Evolutionary conservation across 768 basidiomycete species (phyloP).

Genomic region (Trametes meyenii): DNA sequence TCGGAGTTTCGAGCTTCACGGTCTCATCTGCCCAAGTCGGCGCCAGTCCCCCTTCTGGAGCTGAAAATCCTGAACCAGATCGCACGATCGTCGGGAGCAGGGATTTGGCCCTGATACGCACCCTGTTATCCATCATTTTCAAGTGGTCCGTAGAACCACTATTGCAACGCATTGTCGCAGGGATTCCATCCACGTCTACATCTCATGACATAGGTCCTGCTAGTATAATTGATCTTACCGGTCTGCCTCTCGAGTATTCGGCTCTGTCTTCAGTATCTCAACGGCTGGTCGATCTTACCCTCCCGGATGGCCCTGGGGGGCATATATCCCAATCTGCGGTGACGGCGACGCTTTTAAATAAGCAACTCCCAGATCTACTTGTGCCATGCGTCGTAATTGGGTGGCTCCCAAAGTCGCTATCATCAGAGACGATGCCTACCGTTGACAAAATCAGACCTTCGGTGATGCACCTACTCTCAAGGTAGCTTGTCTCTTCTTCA

Average conservation of each 20-base stretch:
- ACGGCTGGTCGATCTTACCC: slow-evolving; percentile 51
- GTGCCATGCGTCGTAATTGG: slow-evolving; percentile 64
- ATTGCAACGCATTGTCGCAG: slow-evolving; percentile 42
- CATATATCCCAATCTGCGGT: slow-evolving; percentile 61
- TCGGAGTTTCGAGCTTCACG: slow-evolving; percentile 30
- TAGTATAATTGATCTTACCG: slow-evolving; percentile 49
- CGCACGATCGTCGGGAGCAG: slow-evolving; percentile 59
- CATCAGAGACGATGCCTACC: slow-evolving; percentile 41
- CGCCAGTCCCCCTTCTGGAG: neutral
- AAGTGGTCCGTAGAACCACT: slow-evolving; percentile 70
- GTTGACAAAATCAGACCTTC: slow-evolving; percentile 52
- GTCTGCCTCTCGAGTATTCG: slow-evolving; percentile 45
- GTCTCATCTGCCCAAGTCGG: too few relatives aligned
- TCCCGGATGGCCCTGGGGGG: slow-evolving; percentile 54
- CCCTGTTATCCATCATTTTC: slow-evolving; percentile 67
- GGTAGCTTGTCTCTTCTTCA: slow-evolving; percentile 47
- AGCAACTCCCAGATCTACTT: slow-evolving; percentile 61
- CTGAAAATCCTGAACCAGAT: slow-evolving; percentile 3
- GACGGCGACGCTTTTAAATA: slow-evolving; percentile 56
- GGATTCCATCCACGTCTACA: slow-evolving; percentile 29
- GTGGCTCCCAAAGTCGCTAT: slow-evolving; percentile 66
- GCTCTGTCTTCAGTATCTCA: slow-evolving; percentile 46
- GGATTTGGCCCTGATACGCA: slow-evolving; percentile 64
- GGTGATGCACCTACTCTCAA: slow-evolving; percentile 58
- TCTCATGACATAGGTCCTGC: slow-evolving; percentile 43